Evolutionary conservation across 345 rosid genomes (phyloP).

Genomic region (Salix caprea): DNA sequence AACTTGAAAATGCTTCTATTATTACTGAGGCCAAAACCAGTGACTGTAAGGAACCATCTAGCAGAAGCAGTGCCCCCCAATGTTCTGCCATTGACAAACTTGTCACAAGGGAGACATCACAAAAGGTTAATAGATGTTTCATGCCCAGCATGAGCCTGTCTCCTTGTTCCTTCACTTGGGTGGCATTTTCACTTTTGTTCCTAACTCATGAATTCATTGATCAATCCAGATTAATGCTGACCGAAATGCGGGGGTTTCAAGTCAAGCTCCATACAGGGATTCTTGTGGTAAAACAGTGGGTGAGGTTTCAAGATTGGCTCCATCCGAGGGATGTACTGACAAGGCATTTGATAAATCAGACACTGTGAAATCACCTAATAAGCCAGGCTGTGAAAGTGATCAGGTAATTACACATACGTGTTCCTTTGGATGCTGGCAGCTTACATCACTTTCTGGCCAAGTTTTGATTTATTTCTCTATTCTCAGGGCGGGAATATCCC

Average conservation of each 20-base stretch:
- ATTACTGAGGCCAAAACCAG: slow-evolving; percentile 18
- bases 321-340: slow-evolving; percentile 1
- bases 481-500: slow-evolving; percentile 31
- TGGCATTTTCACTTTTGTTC: slow-evolving; percentile 4
- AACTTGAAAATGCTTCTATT: slow-evolving; percentile 14
- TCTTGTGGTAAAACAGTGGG: not conserved
- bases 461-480: slow-evolving; percentile 26
- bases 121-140: slow-evolving; percentile 40
- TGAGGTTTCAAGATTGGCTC: not conserved
- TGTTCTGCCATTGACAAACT: slow-evolving; percentile 13
- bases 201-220: slow-evolving; percentile 15
- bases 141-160: not conserved
- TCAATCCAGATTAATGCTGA: slow-evolving; percentile 31
- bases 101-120: slow-evolving; percentile 17
- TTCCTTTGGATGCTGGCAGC: not conserved
- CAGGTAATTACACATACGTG: slow-evolving; percentile 21
- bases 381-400: slow-evolving; percentile 14
- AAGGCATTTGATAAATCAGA: slow-evolving; percentile 3
- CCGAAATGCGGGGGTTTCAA: slow-evolving; percentile 13
- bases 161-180: not conserved
- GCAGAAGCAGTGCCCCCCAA: slow-evolving; percentile 1
- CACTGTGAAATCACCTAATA: slow-evolving; percentile 9
- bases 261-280: not conserved
- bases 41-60: slow-evolving; percentile 10
- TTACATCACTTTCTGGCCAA: not conserved